These are phyloP conservation scores for Sequoia sempervirens DNA, from an alignment of 75 land plant genomes.

Conservation along the genomic window DNA sequence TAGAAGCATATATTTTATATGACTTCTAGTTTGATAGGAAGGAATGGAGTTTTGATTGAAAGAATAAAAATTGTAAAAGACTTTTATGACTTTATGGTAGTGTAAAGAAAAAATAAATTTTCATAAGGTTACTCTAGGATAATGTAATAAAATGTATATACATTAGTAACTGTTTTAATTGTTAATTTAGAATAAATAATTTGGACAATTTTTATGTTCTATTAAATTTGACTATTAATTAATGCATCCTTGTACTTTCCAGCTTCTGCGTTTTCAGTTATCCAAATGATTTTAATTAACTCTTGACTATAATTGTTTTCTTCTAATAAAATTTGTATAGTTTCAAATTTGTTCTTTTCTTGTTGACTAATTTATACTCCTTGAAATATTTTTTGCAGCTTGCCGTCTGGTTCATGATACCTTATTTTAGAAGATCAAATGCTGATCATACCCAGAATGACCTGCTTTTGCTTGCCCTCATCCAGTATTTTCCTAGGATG, in stretches of 20 bases:
- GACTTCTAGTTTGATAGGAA: no score
- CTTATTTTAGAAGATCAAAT: constrained; percentile 32
- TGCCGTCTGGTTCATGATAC: constrained; percentile 60
- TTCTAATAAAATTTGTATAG: background rate
- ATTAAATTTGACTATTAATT: no score
- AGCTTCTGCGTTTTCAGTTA: background rate
- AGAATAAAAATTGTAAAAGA: no score
- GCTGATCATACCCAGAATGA: constrained; percentile 57
- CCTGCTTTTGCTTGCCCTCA: constrained; percentile 48
- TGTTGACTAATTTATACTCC: background rate
- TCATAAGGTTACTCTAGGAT: no score
- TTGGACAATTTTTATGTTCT: no score
- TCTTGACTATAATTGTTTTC: background rate
- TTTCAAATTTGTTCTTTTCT: background rate
- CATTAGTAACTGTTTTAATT: no score
- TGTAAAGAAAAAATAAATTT: no score
- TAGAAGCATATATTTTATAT: no score
- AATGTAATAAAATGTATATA: no score
- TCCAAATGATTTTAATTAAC: background rate
- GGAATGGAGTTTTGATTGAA: no score
- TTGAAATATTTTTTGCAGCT: constrained; percentile 33
- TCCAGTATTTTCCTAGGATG: constrained; percentile 64
- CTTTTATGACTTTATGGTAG: no score
- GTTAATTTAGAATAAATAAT: no score
- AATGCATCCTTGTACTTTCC: background rate